Evolutionary conservation across 306 rosid species (phyloP), one percentile per base, ranked within the genome.

Genomic region (Prunus mongolica): DNA sequence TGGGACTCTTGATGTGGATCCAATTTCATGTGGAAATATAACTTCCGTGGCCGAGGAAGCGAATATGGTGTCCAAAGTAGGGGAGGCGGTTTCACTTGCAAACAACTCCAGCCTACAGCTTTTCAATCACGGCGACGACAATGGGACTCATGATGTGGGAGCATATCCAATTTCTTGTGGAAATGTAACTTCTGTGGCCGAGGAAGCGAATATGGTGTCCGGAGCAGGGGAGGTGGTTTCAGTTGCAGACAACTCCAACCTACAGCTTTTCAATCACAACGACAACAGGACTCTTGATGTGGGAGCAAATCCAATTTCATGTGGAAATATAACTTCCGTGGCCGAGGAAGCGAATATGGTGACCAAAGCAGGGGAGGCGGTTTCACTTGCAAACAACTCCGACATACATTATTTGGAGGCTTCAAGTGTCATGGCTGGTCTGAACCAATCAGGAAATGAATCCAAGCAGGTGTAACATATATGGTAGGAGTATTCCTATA

Each of bases 11-110:
- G 56, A 16, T 51, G 56, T n/a, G 16, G 56, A n/a, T 5, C 8
- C 56, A 51, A 19, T 51, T 51, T 19, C 56, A 51, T 51, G 16
- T 16, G 56, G 56, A 55, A 55, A 55, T 19, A 55, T 20, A 20
- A 55, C 10, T 1, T 20, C 61, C 27, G 9, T 6, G 61, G 24
- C 27, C 0, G 3, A 11, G 22, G 61, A 55, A 55, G 61, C 12
- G 13, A 55, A 8, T 55, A n/a, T 55, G 61, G 27, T 55, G 27
- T 20, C 61, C 14, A n/a, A 4, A 55, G 27, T 54, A 55, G 27
- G 79, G 63, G 91, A 78, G 38, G 63, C 32, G 77, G 73, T 38
- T 66, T 30, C 41, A 46, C 65, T 30, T 72, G 55, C 49, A 27
- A 73, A 56, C 70, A 32, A 32, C 38, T 32, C 38, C 38, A 32